Base-by-base conservation (phyloP, 306 rosid genomes). In the Trifolium dubium region DNA sequence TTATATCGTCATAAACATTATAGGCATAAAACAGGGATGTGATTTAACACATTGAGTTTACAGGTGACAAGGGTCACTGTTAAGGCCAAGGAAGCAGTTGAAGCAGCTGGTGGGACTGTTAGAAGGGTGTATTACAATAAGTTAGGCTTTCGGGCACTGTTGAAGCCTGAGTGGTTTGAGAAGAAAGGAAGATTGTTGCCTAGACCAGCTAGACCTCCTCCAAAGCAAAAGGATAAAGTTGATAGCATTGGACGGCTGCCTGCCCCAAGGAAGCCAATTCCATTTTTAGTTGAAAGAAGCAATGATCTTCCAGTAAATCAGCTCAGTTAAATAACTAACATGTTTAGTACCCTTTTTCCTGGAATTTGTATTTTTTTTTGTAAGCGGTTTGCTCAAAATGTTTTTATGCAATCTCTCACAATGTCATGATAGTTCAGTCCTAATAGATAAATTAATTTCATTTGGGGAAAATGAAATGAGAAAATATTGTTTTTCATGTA, bases 181-280 rank as follows among this genome's bases (percentile, higher is more conserved):
- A 93, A 93, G 91, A 93, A 91, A 76, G 98, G 98, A 60, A 86
- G 98, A 67, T 78, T 89, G 79, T 84, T 93, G 84, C 98, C 98
- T 28, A 90, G 83, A 81, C 96, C 97, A 43, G 98, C 97, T 12
- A 85, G 98, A 82, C 97, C 98, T 61, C 98, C 98, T 0, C 98
- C 96, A 4, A 93, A 93, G 80, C 98, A 84, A 60, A 76, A 8
- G 77, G 97, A 93, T 65, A 88, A 85, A 79, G 92, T 89, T 4
- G 96, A 93, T 76, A 91, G 98, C 86, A 87, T 88, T 5, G 97
- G 98, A 47, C 96, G 97, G 49, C 84, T 93, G 60, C 98, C 98
- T 29, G 96, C 97, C 53, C 97, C 98, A 35, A 91, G 87, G 43
- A 93, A 91, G 75, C 96, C 94, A 11, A 85, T 93, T 76, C 98